Percentiles rank a stretch among this genome's conserved stretches.
Evolutionary conservation across 1,139 yeast species (phyloP).

Genomic region (Citeromyces hawaiiensis): DNA sequence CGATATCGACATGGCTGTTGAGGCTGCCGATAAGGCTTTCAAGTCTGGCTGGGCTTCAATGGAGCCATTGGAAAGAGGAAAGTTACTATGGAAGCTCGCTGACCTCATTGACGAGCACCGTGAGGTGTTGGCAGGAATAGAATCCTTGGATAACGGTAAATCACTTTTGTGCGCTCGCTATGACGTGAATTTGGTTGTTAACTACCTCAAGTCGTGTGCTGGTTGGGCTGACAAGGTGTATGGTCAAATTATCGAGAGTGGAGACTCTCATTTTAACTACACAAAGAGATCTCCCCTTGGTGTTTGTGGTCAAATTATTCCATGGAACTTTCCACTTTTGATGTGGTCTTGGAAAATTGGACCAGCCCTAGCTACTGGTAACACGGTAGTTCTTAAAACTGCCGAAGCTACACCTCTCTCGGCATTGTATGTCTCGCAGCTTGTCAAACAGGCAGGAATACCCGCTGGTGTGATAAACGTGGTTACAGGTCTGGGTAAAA

Average conservation of each 20-base stretch:
- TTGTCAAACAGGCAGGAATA: constrained; percentile 57
- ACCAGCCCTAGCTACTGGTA: constrained; percentile 75
- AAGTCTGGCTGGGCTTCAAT: constrained; percentile 26
- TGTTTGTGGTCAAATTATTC: constrained; percentile 80
- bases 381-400: constrained; percentile 60
- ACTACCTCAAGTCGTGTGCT: constrained; percentile 48
- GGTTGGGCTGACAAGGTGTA: constrained; percentile 62
- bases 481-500: constrained; percentile 62
- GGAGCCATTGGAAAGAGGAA: constrained; percentile 36
- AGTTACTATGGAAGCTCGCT: constrained; percentile 42
- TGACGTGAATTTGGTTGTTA: constrained; percentile 44
- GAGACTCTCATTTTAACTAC: constrained; percentile 46
- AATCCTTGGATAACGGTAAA: constrained; percentile 71
- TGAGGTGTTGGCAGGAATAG: constrained; percentile 47
- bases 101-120: constrained; percentile 42
- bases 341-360: constrained; percentile 77
- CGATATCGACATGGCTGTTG: constrained; percentile 57
- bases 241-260: constrained; percentile 51
- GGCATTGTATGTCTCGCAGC: constrained; percentile 50
- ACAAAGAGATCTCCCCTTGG: constrained; percentile 66
- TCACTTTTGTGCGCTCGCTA: constrained; percentile 33
- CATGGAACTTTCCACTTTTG: constrained; percentile 82
- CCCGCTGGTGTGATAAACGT: constrained; percentile 75
- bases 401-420: constrained; percentile 74
- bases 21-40: constrained; percentile 47